These are phyloP conservation scores for Theobroma grandiflorum DNA, from an alignment of 441 rosid species.

Conservation along the genomic window DNA sequence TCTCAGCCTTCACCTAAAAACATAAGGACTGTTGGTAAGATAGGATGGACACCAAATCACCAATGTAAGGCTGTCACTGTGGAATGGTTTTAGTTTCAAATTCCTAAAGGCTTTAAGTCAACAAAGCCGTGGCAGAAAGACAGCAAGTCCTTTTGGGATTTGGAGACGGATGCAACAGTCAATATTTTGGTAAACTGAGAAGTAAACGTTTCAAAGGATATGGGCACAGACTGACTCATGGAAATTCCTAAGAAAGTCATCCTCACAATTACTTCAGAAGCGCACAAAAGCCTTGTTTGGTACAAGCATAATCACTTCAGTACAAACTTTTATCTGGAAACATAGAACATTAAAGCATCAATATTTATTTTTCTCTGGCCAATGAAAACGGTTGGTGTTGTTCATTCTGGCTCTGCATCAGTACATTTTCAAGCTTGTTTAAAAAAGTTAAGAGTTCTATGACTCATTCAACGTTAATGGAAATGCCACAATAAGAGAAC, in stretches of 20 bases:
- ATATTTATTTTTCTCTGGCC: neutral
- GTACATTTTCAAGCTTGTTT: neutral
- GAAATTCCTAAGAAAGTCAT: neutral
- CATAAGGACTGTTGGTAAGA: neutral
- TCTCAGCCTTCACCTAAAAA: conserved; percentile 77
- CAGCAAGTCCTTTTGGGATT: neutral
- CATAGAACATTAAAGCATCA: too few relatives aligned
- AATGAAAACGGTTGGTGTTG: neutral
- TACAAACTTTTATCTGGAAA: too few relatives aligned
- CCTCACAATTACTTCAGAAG: neutral
- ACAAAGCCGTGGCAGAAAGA: neutral
- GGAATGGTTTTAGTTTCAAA: neutral
- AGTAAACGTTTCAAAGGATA: neutral
- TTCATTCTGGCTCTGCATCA: neutral
- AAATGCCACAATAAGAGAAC: neutral
- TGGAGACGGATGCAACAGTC: neutral
- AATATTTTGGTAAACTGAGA: neutral
- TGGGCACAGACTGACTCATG: neutral
- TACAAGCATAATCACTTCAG: neutral
- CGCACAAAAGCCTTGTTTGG: neutral
- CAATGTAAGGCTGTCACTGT: neutral
- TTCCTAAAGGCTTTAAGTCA: neutral
- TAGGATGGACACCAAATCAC: neutral
- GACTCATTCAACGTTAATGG: too few relatives aligned
- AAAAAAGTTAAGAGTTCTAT: too few relatives aligned